phyloP scores from a whole-genome alignment of 2,329 filamentous ascomycete genomes.

The Sporothrix phasma region DNA sequence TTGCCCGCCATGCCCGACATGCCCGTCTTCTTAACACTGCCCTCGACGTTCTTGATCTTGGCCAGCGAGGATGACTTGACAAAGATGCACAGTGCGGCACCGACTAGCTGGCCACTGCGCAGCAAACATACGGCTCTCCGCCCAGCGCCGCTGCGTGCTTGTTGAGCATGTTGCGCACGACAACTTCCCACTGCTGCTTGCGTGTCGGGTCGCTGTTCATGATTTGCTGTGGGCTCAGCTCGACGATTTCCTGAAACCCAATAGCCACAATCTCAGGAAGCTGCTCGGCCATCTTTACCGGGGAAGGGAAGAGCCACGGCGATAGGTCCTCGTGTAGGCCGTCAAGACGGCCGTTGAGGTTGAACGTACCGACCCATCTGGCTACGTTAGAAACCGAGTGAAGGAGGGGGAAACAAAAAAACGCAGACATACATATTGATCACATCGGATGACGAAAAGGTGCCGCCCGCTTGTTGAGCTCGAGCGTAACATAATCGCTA shows the following conservation, averaged over 20 bases:
- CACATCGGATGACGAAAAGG: conserved; percentile 64
- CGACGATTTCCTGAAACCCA: conserved; percentile 97
- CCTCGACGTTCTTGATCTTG: conserved; percentile 93
- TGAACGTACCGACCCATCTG: conserved; percentile 73
- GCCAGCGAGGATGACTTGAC: conserved; percentile 67
- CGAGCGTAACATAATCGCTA: conserved; percentile 75
- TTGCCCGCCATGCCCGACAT: conserved; percentile 97
- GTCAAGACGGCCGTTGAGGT: conserved; percentile 78
- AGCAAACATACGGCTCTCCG: conserved; percentile 79
- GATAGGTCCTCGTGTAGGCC: conserved; percentile 73
- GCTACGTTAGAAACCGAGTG: not conserved
- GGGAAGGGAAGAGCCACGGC: conserved; percentile 66
- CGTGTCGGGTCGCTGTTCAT: conserved; percentile 93
- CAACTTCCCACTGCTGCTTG: conserved; percentile 76
- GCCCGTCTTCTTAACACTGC: conserved; percentile 85
- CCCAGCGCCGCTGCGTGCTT: conserved; percentile 52
- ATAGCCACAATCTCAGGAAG: conserved; percentile 81
- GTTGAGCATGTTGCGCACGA: conserved; percentile 71
- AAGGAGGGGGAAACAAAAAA: not conserved
- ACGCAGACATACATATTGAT: conserved; percentile 56
- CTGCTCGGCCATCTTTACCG: conserved; percentile 39
- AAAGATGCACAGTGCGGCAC: conserved; percentile 85
- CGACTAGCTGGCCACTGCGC: conserved; percentile 86
- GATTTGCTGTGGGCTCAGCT: conserved; percentile 92
- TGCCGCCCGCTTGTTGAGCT: conserved; percentile 57